A percentile compares a stretch with the other conserved stretches of the same genome.
phyloP scores from a whole-genome alignment of 768 basidiomycete species.

The Postia placenta region DNA sequence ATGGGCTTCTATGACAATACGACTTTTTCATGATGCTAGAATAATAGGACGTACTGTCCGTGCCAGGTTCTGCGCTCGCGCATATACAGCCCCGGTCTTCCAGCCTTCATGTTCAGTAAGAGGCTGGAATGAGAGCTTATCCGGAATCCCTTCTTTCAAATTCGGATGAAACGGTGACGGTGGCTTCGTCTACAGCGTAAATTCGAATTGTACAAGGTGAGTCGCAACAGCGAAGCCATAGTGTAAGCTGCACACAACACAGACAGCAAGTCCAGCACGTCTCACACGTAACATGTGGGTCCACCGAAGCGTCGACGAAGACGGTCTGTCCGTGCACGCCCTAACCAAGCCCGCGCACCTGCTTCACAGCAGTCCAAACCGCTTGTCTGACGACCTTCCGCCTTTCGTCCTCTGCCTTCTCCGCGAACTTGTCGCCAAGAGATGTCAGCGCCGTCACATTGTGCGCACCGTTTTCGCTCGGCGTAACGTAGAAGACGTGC shows the following conservation, averaged over 20 bases:
- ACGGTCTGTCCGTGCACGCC: conserved; percentile 49
- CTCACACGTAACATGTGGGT: conserved; percentile 74
- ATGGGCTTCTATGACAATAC: background rate
- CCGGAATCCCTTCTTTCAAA: conserved; percentile 42
- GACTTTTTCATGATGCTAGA: background rate
- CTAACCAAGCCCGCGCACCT: conserved; percentile 52
- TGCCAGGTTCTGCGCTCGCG: conserved; percentile 73
- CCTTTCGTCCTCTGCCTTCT: conserved; percentile 28
- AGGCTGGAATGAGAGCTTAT: conserved; percentile 44
- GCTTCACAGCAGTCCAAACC: conserved; percentile 68
- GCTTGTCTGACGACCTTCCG: conserved; percentile 68
- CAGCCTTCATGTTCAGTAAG: conserved; percentile 33
- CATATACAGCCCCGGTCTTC: conserved; percentile 70
- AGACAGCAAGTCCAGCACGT: conserved; percentile 2
- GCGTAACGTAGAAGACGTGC: conserved; percentile 49
- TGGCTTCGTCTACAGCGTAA: conserved; percentile 71
- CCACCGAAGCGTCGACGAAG: conserved; percentile 53
- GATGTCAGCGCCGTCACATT: conserved; percentile 20
- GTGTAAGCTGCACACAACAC: too few species aligned
- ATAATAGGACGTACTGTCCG: conserved; percentile 47
- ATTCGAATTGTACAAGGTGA: conserved; percentile 68
- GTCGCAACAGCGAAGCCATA: conserved; percentile 65
- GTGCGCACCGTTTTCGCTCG: conserved; percentile 5
- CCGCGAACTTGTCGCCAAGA: conserved; percentile 15
- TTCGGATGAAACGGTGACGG: conserved; percentile 63